These are phyloP conservation scores for Meyerozyma carpophila DNA, from an alignment of 1,139 yeast species.

Conservation along the genomic window DNA sequence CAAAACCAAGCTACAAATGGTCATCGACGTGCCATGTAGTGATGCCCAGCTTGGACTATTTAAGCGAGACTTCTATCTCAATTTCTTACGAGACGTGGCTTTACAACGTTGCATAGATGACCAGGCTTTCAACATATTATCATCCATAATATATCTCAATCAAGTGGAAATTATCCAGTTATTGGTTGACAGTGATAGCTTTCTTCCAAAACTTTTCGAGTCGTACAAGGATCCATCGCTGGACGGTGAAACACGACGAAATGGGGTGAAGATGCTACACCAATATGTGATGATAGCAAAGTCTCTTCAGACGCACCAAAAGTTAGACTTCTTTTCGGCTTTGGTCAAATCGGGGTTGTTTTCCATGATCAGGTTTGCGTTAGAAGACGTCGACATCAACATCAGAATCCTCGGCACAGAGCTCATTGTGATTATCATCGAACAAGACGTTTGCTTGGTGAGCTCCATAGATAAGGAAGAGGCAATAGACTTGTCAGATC, in stretches of 20 bases:
- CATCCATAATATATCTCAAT: slow-evolving; percentile 61
- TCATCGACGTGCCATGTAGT: slow-evolving; percentile 45
- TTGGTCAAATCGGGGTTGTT: slow-evolving; percentile 68
- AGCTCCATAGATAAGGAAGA: slow-evolving; percentile 36
- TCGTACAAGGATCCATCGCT: slow-evolving; percentile 33
- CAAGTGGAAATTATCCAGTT: slow-evolving; percentile 68
- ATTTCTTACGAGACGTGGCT: slow-evolving; percentile 81
- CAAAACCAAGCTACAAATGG: slow-evolving; percentile 62
- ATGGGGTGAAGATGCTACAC: slow-evolving; percentile 75
- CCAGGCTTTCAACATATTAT: slow-evolving; percentile 58
- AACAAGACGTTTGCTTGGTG: slow-evolving; percentile 72
- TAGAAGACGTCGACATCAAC: slow-evolving; percentile 46
- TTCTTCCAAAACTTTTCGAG: slow-evolving; percentile 49
- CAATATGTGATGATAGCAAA: slow-evolving; percentile 78
- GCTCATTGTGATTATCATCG: slow-evolving; percentile 72
- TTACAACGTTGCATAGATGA: slow-evolving; percentile 80
- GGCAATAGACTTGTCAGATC: slow-evolving; percentile 31
- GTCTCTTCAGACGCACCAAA: slow-evolving; percentile 57
- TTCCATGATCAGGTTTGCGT: slow-evolving; percentile 66
- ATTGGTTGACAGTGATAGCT: slow-evolving; percentile 42
- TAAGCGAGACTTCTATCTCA: slow-evolving; percentile 69
- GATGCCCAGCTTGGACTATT: slow-evolving; percentile 46
- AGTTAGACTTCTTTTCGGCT: slow-evolving; percentile 59
- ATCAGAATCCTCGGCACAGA: slow-evolving; percentile 77
- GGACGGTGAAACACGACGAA: slow-evolving; percentile 36